Conservation (phyloP, 164 flowering plant genomes). For the Malania oleifera region DNA sequence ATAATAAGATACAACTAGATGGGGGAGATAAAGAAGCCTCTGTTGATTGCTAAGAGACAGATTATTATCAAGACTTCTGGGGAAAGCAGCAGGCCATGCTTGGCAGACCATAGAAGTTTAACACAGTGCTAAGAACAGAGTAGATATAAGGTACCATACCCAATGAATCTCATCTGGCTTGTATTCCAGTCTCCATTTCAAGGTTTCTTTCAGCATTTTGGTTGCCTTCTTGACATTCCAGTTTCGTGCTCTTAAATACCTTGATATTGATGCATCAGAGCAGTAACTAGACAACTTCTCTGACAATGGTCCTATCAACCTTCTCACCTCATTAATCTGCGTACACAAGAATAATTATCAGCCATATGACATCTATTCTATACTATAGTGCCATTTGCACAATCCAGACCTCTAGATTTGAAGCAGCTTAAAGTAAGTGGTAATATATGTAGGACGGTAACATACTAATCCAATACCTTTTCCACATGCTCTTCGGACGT, state of each 20-base stretch:
- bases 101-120: no score
- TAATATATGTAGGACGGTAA: background rate
- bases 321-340: constrained; percentile 80
- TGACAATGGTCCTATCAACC: constrained; percentile 47
- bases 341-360: background rate
- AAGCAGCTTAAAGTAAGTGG: background rate
- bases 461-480: constrained; percentile 42
- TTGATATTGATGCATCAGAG: constrained; percentile 63
- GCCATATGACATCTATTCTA: background rate
- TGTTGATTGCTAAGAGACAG: no score
- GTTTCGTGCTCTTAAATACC: constrained; percentile 69
- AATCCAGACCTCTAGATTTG: background rate
- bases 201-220: constrained; percentile 77
- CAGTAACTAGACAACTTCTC: constrained; percentile 60
- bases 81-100: no score
- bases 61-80: no score
- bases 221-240: constrained; percentile 89
- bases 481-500: constrained; percentile 43
- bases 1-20: no score
- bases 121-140: no score
- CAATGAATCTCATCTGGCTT: constrained; percentile 92
- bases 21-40: no score
- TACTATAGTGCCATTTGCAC: background rate
- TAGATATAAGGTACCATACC: constrained; percentile 38
- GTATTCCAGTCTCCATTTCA: constrained; percentile 81